A percentile compares a stretch with the other conserved stretches of the same genome.
Conservation (phyloP, 331 rosid species). For the Rhamnella rubrinervis region DNA sequence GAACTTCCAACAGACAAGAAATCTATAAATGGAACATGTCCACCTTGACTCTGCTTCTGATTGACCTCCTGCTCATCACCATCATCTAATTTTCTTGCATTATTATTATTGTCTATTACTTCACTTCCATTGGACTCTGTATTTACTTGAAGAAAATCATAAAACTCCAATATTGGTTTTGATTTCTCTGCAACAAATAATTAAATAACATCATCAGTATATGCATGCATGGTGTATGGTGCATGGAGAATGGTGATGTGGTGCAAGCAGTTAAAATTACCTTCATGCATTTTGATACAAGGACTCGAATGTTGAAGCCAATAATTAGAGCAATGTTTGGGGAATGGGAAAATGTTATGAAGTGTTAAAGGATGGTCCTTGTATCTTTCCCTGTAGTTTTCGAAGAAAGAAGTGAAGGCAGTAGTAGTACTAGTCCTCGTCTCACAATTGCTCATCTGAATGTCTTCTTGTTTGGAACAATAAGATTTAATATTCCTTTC, state of each 20-base stretch:
- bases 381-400: slow-evolving; percentile 33
- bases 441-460: not conserved
- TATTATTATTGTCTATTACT: slow-evolving; percentile 52
- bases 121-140: slow-evolving; percentile 75
- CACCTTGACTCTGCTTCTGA: slow-evolving; percentile 38
- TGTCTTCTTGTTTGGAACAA: not conserved
- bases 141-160: slow-evolving; percentile 79
- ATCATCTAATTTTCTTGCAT: slow-evolving; percentile 39
- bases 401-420: too few relatives aligned
- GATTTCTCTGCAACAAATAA: slow-evolving; percentile 42
- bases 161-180: slow-evolving; percentile 50
- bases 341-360: slow-evolving; percentile 30
- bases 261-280: slow-evolving; percentile 23
- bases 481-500: slow-evolving; percentile 17
- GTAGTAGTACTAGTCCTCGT: too few relatives aligned
- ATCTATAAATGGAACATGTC: slow-evolving; percentile 54
- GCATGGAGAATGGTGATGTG: too few relatives aligned
- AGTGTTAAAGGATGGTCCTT: too few relatives aligned
- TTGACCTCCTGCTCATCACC: slow-evolving; percentile 63
- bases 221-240: not conserved
- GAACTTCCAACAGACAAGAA: slow-evolving; percentile 58
- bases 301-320: slow-evolving; percentile 32
- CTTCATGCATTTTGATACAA: slow-evolving; percentile 45
- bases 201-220: not conserved
- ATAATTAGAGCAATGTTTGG: slow-evolving; percentile 24